Conservation (phyloP, 768 basidiomycete species). For the Boletus reticulatus region DNA sequence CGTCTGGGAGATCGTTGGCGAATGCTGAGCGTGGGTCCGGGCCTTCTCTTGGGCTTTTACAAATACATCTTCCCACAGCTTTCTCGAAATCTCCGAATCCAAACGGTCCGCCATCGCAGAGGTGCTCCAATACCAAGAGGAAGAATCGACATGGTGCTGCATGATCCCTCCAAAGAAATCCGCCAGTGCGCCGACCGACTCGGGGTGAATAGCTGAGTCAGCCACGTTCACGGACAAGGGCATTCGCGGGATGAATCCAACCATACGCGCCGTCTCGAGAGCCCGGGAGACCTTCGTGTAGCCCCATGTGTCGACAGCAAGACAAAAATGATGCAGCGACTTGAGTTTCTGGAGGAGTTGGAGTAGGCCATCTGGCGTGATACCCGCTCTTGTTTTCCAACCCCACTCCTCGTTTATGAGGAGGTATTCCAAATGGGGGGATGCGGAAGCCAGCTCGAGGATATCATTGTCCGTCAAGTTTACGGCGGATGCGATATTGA, state of each 20-base stretch:
- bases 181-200: conserved; percentile 1
- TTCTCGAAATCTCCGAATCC: conserved; percentile 4
- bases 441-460: not conserved
- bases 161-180: conserved; percentile 1
- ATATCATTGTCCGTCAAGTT: not conserved
- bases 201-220: not conserved
- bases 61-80: conserved; percentile 3
- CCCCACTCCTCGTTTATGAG: conserved; percentile 8
- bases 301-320: not conserved
- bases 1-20: not conserved
- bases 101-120: not conserved
- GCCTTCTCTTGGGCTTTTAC: not conserved
- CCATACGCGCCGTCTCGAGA: not conserved
- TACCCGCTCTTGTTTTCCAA: not conserved
- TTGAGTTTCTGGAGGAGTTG: not conserved
- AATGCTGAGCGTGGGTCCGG: not conserved
- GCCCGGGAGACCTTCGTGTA: not conserved
- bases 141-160: not conserved
- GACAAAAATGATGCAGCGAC: conserved; percentile 1
- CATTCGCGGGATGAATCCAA: not conserved
- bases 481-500: not conserved
- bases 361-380: conserved; percentile 2
- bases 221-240: conserved; percentile 5
- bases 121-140: not conserved
- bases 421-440: not conserved